Evolutionary conservation across 169 alveolate genomes (phyloP).

Genomic region (Cryptosporidium felis): DNA sequence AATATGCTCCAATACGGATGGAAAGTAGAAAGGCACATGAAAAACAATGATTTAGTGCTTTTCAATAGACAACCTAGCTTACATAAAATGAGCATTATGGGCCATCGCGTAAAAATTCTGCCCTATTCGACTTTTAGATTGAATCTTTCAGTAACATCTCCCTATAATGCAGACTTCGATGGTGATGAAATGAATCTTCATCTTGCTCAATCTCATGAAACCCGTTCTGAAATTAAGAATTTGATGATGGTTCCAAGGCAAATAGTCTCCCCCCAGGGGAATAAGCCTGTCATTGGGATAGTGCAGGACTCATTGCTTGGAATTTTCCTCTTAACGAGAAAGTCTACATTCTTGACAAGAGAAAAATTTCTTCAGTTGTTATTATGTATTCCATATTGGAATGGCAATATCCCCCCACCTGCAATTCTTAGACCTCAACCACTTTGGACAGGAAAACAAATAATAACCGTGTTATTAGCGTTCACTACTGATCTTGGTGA

Average conservation of each 20-base stretch:
- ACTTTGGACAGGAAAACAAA: constrained; percentile 99
- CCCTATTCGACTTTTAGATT: constrained; percentile 99
- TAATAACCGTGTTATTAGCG: constrained; percentile 94
- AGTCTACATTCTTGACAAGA: constrained; percentile 95
- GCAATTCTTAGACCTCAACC: constrained; percentile 96
- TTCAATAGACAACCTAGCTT: constrained; percentile 99
- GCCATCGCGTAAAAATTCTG: constrained; percentile 95
- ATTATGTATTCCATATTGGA: constrained; percentile 97
- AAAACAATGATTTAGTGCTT: constrained; percentile 97
- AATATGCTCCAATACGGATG: constrained; percentile 90
- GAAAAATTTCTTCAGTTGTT: constrained; percentile 91
- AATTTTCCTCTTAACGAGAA: constrained; percentile 91
- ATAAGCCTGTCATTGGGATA: constrained; percentile 99
- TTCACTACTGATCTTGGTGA: constrained; percentile 68
- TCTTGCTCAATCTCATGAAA: constrained; percentile 98
- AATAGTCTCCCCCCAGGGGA: constrained; percentile 99
- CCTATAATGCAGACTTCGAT: constrained; percentile 99
- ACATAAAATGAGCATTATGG: constrained; percentile 99
- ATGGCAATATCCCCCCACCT: constrained; percentile 97
- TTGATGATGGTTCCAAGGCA: constrained; percentile 98
- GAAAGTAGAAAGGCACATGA: constrained; percentile 98
- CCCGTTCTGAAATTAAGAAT: constrained; percentile 97
- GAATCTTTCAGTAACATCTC: constrained; percentile 98
- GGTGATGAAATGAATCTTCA: constrained; percentile 99
- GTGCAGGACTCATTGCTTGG: constrained; percentile 98